Base-by-base conservation (phyloP, 1,284 basidiomycete species). In the Tausonia pullulans region DNA sequence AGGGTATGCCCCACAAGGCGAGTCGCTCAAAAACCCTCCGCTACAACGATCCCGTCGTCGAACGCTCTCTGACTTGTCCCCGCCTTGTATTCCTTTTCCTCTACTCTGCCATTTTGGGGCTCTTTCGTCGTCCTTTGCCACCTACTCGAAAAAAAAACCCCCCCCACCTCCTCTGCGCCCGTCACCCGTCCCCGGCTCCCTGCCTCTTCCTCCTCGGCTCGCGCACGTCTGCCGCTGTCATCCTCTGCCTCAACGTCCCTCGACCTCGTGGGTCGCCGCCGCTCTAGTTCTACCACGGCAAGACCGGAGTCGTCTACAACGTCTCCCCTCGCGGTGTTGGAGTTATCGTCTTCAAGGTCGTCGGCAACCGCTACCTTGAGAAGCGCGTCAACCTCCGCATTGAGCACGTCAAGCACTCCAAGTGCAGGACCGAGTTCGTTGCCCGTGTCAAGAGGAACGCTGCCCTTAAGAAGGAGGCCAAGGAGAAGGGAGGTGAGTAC, bases 351-450 rank as follows among this genome's bases (percentile, higher is more conserved):
- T 87, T 97, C 89, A 99, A 99, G 81, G 84, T 97, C 73, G 94
- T 99, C 73, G 95, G 95, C 73, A 95, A 95, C 83, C 90, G 95
- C 72, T 98, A 97, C 87, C 81, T 99, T 64, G 94, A 98, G 83
- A 99, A 99, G 85, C 90, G 95, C 68, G 95, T 99, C 78, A 99
- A 98, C 87, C 81, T 99, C 79, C 90, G 96, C 69, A 83, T 97
- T 73, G 95, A 98, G 83, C 96, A 99, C 83, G 82, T 99, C 80
- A 85, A 82, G 74, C 96, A 98, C 86, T 98, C 95, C 72, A 94
- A 93, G 80, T 98, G 95, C 81, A 87, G 96, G 76, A 88, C 97
- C 80, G 94, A 98, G 80, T 99, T 99, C 83, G 80, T 98, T 74
- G 88, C 92, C 80, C 84, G 95, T 74, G 96, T 98, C 76, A 88